These are phyloP conservation scores for Ceratopteris richardii DNA, from an alignment of 75 land plant species.

Conservation along the genomic window DNA sequence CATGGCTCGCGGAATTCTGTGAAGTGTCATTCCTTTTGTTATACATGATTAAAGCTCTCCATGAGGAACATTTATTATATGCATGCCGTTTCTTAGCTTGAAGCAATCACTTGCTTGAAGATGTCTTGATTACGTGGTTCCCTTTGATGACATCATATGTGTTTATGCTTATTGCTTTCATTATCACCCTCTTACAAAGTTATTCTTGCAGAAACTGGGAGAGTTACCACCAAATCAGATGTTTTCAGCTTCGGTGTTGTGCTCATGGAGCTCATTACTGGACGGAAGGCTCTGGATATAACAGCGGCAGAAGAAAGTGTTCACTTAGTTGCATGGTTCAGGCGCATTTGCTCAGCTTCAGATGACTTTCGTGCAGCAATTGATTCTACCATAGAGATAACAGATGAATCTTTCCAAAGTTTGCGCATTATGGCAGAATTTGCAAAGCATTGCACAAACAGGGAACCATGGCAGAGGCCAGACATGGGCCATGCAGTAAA, in stretches of 20 bases:
- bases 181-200: too few species aligned
- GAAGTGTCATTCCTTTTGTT: too few species aligned
- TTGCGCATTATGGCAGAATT: constrained; percentile 72
- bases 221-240: constrained; percentile 86
- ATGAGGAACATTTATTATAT: too few species aligned
- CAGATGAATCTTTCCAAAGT: constrained; percentile 61
- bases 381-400: constrained; percentile 43
- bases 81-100: too few species aligned
- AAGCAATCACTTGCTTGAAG: too few species aligned
- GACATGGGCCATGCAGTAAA: constrained; percentile 96
- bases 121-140: too few species aligned
- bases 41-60: too few species aligned
- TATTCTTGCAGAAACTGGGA: constrained; percentile 61
- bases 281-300: constrained; percentile 75
- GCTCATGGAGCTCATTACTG: constrained; percentile 90
- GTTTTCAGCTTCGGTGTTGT: constrained; percentile 95
- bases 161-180: background rate
- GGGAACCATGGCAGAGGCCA: constrained; percentile 87
- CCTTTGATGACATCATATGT: background rate
- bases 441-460: constrained; percentile 74
- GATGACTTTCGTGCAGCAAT: constrained; percentile 47
- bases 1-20: too few species aligned
- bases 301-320: constrained; percentile 66
- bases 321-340: constrained; percentile 90
- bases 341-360: constrained; percentile 43